Percentiles rank a stretch among this genome's conserved stretches.
Conservation (phyloP, 1,284 basidiomycete species). For the Boletus sp. region DNA sequence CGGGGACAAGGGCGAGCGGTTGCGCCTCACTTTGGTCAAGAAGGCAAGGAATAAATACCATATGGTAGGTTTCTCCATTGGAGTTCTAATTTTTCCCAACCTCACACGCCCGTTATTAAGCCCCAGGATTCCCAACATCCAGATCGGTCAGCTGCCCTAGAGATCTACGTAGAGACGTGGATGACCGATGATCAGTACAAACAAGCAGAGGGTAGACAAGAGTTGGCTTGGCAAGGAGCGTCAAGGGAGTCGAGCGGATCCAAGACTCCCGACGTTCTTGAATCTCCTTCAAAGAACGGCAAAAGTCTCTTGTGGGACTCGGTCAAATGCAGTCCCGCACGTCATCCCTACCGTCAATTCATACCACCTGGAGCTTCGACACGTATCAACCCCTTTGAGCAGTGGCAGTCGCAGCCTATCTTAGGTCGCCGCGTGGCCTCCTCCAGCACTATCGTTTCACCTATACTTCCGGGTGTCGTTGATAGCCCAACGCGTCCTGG, state of each 20-base stretch:
- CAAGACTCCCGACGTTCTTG: conserved; percentile 37
- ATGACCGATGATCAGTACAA: conserved; percentile 69
- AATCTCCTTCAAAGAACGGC: conserved; percentile 37
- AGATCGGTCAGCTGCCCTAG: conserved; percentile 59
- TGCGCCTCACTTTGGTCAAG: conserved; percentile 65
- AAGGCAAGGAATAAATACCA: conserved; percentile 61
- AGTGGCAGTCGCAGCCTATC: conserved; percentile 26
- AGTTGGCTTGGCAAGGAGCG: conserved; percentile 66
- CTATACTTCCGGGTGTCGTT: conserved; percentile 35
- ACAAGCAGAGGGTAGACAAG: conserved; percentile 54
- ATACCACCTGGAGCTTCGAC: conserved; percentile 39
- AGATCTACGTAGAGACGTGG: conserved; percentile 73
- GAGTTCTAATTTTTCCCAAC: neutral
- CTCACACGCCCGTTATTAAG: conserved; percentile 36
- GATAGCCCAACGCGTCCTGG: conserved; percentile 52
- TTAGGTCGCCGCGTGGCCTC: conserved; percentile 40
- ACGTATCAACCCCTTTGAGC: conserved; percentile 39
- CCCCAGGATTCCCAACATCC: conserved; percentile 74
- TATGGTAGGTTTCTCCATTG: conserved; percentile 51
- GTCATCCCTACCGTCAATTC: conserved; percentile 42
- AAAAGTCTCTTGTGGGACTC: conserved; percentile 48
- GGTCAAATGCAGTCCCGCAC: conserved; percentile 36
- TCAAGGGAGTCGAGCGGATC: conserved; percentile 40
- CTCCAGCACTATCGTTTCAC: conserved; percentile 24
- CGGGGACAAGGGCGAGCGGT: conserved; percentile 61